Percentiles rank a stretch among this genome's conserved stretches.
phyloP scores from a whole-genome alignment of 371 early-diverging fungal species.

The Mucor mucedo region DNA sequence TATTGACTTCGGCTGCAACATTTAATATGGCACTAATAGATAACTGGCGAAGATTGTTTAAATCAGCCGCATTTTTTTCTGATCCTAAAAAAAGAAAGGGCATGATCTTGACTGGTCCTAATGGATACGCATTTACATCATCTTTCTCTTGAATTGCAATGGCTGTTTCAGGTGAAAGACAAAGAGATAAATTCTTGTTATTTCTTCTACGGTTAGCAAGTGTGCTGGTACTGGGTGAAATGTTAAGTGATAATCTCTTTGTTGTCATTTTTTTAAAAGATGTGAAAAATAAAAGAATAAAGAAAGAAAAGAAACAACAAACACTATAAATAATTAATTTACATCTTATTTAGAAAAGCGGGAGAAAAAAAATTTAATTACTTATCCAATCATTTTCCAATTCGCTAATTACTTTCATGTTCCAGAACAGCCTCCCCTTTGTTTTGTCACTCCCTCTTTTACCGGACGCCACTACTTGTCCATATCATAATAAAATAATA shows the following conservation, averaged over 20 bases:
- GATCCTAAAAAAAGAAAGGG: slow-evolving; percentile 76
- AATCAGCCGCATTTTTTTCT: slow-evolving; percentile 61
- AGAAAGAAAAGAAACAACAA: neutral
- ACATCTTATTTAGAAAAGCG: slow-evolving; percentile 4
- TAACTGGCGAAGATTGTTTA: slow-evolving; percentile 43
- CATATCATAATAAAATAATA: neutral
- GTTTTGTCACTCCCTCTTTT: neutral
- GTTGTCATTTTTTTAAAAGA: slow-evolving; percentile 2
- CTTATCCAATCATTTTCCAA: neutral
- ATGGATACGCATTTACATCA: slow-evolving; percentile 43
- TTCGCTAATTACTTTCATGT: neutral
- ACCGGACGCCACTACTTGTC: neutral
- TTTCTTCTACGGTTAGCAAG: slow-evolving; percentile 26
- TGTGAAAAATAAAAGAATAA: neutral
- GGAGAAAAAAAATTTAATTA: slow-evolving; percentile 1
- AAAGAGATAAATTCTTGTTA: slow-evolving; percentile 46
- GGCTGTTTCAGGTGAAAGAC: slow-evolving; percentile 29
- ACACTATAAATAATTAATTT: slow-evolving; percentile 1
- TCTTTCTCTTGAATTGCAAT: slow-evolving; percentile 15
- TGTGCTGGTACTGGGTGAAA: slow-evolving; percentile 12
- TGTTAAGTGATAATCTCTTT: slow-evolving; percentile 17
- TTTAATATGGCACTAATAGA: slow-evolving; percentile 72
- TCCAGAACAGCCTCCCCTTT: neutral
- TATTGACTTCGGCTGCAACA: slow-evolving; percentile 77
- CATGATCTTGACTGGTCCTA: slow-evolving; percentile 66